phyloP scores from a whole-genome alignment of 2,329 filamentous ascomycete species.

The Fusarium phyllophilum region DNA sequence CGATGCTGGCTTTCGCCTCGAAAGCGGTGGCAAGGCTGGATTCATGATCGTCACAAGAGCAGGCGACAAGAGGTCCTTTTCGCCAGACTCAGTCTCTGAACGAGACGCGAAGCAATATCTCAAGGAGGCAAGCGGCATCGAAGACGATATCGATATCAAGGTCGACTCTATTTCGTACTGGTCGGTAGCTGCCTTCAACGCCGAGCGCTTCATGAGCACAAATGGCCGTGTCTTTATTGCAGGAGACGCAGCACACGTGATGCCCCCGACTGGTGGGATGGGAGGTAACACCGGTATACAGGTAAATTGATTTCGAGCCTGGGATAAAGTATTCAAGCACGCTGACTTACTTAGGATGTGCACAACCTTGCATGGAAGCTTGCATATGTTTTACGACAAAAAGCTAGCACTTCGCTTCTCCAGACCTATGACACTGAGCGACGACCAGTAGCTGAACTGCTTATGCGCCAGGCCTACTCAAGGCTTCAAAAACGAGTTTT shows the following conservation, averaged over 20 bases:
- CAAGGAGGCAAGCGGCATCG: neutral
- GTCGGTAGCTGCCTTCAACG: neutral
- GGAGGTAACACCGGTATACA: neutral
- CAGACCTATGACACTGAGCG: neutral
- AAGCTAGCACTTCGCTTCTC: neutral
- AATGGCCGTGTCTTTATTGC: neutral
- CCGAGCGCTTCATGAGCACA: neutral
- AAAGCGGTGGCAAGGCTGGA: neutral
- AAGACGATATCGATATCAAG: neutral
- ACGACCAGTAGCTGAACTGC: neutral
- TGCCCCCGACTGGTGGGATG: neutral
- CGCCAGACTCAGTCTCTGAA: neutral
- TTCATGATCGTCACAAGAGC: neutral
- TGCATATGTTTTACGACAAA: neutral
- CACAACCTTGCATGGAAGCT: neutral
- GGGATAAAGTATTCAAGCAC: accelerated
- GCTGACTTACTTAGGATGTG: neutral
- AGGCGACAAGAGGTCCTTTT: neutral
- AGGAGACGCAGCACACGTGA: neutral
- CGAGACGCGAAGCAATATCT: neutral
- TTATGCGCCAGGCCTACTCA: neutral
- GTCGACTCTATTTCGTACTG: neutral
- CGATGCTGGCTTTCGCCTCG: neutral
- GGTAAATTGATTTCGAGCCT: neutral
- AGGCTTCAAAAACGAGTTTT: neutral